These are phyloP conservation scores for Ophiostoma perfectum DNA, from an alignment of 2,329 filamentous ascomycete species.

Conservation along the genomic window DNA sequence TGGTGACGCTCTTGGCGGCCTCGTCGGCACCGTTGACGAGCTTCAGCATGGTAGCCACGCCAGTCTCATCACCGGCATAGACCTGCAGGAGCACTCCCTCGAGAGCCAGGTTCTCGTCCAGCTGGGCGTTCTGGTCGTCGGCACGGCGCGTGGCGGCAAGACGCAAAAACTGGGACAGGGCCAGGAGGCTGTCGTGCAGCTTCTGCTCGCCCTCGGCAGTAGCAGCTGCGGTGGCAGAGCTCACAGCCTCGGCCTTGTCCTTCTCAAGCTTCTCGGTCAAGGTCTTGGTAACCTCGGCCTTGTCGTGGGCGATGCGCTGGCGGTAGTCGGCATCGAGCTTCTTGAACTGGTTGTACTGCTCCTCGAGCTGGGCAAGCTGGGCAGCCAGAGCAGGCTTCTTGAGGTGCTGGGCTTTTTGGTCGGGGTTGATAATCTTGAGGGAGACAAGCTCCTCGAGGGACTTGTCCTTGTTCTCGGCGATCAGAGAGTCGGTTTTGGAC, in stretches of 20 bases:
- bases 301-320: conserved; percentile 51
- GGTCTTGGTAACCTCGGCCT: conserved; percentile 55
- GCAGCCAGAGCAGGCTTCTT: conserved; percentile 70
- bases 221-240: conserved; percentile 52
- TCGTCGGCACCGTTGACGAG: conserved; percentile 69
- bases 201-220: conserved; percentile 49
- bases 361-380: conserved; percentile 64
- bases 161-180: conserved; percentile 73
- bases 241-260: conserved; percentile 43
- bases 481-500: conserved; percentile 64
- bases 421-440: conserved; percentile 68
- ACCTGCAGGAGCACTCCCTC: conserved; percentile 74
- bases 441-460: conserved; percentile 68
- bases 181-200: conserved; percentile 60
- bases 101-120: conserved; percentile 72
- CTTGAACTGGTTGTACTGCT: conserved; percentile 68
- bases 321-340: conserved; percentile 71
- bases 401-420: conserved; percentile 70
- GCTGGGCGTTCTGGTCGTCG: conserved; percentile 58
- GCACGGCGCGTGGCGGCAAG: conserved; percentile 70
- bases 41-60: conserved; percentile 70
- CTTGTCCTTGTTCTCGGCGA: conserved; percentile 64
- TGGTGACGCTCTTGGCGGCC: conserved; percentile 57
- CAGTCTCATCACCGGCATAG: conserved; percentile 70
- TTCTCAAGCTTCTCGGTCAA: conserved; percentile 48